Evolutionary conservation across 176 grass and related monocot genomes (phyloP), one percentile per base, ranked within the genome.

Genomic region (Tillandsia leiboldiana): DNA sequence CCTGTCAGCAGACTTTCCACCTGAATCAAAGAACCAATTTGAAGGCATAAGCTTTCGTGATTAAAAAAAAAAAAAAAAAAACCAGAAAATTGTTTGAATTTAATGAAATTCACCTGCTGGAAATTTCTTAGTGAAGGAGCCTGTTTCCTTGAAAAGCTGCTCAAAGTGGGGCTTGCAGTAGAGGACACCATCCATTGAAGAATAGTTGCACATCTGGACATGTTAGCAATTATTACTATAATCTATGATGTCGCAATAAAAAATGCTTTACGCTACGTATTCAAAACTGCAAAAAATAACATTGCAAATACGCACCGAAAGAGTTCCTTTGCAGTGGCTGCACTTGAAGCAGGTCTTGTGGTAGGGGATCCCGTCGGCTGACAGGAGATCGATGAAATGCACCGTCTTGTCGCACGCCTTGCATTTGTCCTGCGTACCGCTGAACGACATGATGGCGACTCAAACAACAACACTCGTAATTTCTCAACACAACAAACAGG

Each of bases 261-360:
- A 33, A 33, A 5, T 24, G 24, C 24, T 0, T 12, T 15, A 15
- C 14, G 53, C 13, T 57, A 17, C 10, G 0, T 61, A 61, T 66
- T 65, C 26, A 20, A 14, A 49, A 18, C 48, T 18, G 33, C 54
- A 42, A 42, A 42, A 42, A 33, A 33, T 0, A 33, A 6, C 33
- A 42, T 42, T 42, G 33, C 33, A 6, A 3, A 42, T 28, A 54
- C 49, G 63, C 81, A 86, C 86, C 11, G 78, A 81, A 64, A 89
- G 83, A 11, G 74, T 89, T 72, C 80, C 86, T 82, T 86, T 94
- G 90, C 86, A 94, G 61, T 82, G 83, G 86, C 80, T 94, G 64
- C 83, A 94, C 81, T 73, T 94, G 90, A 94, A 94, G 83, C 90
- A 89, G 70, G 86, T 86, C 78, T 84, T 94, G 83, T 94, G 86